A percentile compares a stretch with the other conserved stretches of the same genome.
These are phyloP conservation scores for Serpula lacrymans DNA, from an alignment of 768 basidiomycete genomes.

Conservation along the genomic window DNA sequence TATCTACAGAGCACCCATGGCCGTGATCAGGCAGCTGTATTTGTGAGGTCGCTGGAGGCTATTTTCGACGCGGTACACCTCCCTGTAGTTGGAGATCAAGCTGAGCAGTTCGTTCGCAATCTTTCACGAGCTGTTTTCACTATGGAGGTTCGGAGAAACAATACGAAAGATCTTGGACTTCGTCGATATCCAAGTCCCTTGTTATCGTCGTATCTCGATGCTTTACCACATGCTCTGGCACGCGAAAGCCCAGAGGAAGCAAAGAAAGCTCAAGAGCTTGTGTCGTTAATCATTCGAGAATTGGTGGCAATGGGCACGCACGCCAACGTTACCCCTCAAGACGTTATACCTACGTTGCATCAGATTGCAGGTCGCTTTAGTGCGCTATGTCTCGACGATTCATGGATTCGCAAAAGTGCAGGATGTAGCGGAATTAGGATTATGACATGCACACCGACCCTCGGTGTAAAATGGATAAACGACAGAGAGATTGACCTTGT, in stretches of 20 bases:
- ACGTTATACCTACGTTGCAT: slow-evolving; percentile 68
- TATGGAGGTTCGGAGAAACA: slow-evolving; percentile 62
- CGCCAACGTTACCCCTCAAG: slow-evolving; percentile 44
- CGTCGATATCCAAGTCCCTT: slow-evolving; percentile 56
- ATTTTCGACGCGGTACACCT: slow-evolving; percentile 74
- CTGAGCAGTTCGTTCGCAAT: slow-evolving; percentile 65
- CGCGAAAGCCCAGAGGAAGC: slow-evolving; percentile 61
- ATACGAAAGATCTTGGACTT: slow-evolving; percentile 48
- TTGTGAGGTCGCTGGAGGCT: slow-evolving; percentile 67
- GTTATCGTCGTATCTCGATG: slow-evolving; percentile 74
- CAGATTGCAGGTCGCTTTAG: slow-evolving; percentile 82
- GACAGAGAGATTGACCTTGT: slow-evolving; percentile 89
- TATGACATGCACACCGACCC: slow-evolving; percentile 64
- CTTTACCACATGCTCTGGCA: slow-evolving; percentile 72
- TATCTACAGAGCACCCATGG: slow-evolving; percentile 60
- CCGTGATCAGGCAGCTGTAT: slow-evolving; percentile 72
- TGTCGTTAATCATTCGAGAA: slow-evolving; percentile 62
- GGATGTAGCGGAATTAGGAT: slow-evolving; percentile 85
- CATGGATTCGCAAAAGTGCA: slow-evolving; percentile 87
- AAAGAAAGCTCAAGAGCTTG: slow-evolving; percentile 53
- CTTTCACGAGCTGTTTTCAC: slow-evolving; percentile 72
- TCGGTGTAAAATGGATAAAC: slow-evolving; percentile 76
- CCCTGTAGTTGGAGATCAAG: slow-evolving; percentile 64
- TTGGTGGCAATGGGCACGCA: slow-evolving; percentile 55
- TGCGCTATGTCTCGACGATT: slow-evolving; percentile 85